phyloP scores from a whole-genome alignment of 371 early-diverging fungal genomes.

The Mucor circinelloides region DNA sequence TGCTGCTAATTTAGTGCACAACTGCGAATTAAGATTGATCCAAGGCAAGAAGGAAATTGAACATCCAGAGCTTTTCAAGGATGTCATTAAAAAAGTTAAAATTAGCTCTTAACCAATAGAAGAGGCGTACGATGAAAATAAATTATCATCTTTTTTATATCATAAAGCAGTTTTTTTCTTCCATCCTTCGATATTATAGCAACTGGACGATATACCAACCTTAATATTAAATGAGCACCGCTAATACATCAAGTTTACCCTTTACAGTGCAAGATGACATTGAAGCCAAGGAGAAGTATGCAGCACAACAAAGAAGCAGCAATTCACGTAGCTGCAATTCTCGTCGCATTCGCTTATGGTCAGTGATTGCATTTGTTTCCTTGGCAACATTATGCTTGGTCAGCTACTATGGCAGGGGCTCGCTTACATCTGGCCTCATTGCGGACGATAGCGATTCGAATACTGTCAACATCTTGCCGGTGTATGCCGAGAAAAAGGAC shows the following conservation, averaged over 20 bases:
- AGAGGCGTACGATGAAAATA: background rate
- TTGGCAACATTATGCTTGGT: conserved; percentile 12
- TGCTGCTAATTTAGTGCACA: conserved; percentile 46
- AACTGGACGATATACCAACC: background rate
- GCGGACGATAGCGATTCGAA: background rate
- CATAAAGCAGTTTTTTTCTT: background rate
- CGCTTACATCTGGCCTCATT: background rate
- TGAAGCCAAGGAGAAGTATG: conserved; percentile 22
- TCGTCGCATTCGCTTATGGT: conserved; percentile 21
- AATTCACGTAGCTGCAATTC: conserved; percentile 4
- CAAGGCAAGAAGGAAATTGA: conserved; percentile 69
- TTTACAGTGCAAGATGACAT: conserved; percentile 30
- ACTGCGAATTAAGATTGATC: conserved; percentile 67
- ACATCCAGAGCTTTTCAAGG: conserved; percentile 37
- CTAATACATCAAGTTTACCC: conserved; percentile 12
- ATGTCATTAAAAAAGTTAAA: conserved; percentile 3
- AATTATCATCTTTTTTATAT: background rate
- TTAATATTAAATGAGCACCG: background rate
- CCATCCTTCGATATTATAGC: background rate
- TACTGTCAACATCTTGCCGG: background rate
- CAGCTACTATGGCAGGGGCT: background rate
- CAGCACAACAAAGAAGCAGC: conserved; percentile 5
- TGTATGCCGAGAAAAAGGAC: background rate
- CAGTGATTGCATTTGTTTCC: background rate
- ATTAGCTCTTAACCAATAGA: background rate